Percentiles rank a stretch among this genome's conserved stretches.
Evolutionary conservation across 805 yeast species (phyloP).

Genomic region (Citeromyces matritensis): DNA sequence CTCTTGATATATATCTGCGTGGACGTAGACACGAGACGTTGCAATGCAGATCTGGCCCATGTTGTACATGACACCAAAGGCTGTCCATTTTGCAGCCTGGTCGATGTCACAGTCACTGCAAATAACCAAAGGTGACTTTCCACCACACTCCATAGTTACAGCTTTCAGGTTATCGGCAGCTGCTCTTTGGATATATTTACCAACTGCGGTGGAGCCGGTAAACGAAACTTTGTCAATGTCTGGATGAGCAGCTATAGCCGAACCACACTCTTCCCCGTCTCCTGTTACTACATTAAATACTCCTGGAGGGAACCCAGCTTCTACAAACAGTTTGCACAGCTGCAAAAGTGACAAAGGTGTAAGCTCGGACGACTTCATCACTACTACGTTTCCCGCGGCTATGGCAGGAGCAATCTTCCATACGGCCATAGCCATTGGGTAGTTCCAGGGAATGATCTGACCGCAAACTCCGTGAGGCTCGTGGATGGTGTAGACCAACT

Average conservation of each 20-base stretch:
- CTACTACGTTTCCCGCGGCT: constrained; percentile 60
- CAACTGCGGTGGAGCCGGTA: constrained; percentile 70
- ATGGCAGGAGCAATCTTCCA: constrained; percentile 74
- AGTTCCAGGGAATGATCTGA: constrained; percentile 74
- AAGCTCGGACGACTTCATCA: constrained; percentile 60
- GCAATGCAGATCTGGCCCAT: constrained; percentile 33
- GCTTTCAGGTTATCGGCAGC: constrained; percentile 47
- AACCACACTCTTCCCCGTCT: constrained; percentile 56
- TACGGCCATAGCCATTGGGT: constrained; percentile 62
- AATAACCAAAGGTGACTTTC: constrained; percentile 38
- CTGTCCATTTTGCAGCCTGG: constrained; percentile 35
- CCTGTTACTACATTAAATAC: constrained; percentile 64
- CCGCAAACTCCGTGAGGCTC: constrained; percentile 66
- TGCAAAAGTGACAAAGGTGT: constrained; percentile 63
- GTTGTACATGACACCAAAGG: constrained; percentile 27
- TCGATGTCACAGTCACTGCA: constrained; percentile 39
- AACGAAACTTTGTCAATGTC: constrained; percentile 59
- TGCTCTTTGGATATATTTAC: constrained; percentile 51
- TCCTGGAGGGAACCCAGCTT: constrained; percentile 67
- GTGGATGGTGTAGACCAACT: constrained; percentile 36
- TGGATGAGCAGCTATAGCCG: constrained; percentile 49
- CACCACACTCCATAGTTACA: constrained; percentile 48
- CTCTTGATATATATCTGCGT: constrained; percentile 24
- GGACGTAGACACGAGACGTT: constrained; percentile 28
- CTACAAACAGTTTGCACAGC: constrained; percentile 43